These are phyloP conservation scores for Boletus rufocinnamomeus DNA, from an alignment of 768 basidiomycete genomes.

Conservation along the genomic window DNA sequence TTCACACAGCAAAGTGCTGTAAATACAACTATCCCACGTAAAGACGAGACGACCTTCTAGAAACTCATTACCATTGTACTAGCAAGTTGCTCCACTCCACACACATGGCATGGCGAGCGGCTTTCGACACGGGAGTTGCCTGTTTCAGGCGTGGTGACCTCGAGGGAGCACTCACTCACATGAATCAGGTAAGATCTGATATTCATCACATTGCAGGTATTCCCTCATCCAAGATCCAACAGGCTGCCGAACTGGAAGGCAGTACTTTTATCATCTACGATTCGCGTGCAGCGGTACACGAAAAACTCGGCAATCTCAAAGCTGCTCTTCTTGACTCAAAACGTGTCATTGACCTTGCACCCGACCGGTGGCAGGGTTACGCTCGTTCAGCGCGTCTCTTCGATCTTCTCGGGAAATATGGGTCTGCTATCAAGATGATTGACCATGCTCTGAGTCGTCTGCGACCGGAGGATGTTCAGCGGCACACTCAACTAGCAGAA, in stretches of 20 bases:
- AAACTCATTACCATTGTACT: not conserved
- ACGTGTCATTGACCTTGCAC: slow-evolving; percentile 64
- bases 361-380: slow-evolving; percentile 77
- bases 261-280: slow-evolving; percentile 60
- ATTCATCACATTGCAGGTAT: not conserved
- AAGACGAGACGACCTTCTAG: not conserved
- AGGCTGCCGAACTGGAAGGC: slow-evolving; percentile 54
- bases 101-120: slow-evolving; percentile 47
- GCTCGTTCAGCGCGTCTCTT: slow-evolving; percentile 73
- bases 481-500: slow-evolving; percentile 46
- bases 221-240: slow-evolving; percentile 2
- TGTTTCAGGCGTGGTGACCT: slow-evolving; percentile 43
- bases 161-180: slow-evolving; percentile 48
- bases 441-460: slow-evolving; percentile 58
- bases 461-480: slow-evolving; percentile 44
- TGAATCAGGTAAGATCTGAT: slow-evolving; percentile 45
- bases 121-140: slow-evolving; percentile 45
- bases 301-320: slow-evolving; percentile 59
- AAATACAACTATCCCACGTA: not conserved
- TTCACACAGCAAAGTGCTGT: slow-evolving; percentile 1
- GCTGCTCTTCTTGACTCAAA: slow-evolving; percentile 73
- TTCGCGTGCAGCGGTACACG: slow-evolving; percentile 71
- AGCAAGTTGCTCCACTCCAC: not conserved
- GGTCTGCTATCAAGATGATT: slow-evolving; percentile 58
- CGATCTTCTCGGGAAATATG: slow-evolving; percentile 47